Evolutionary conservation across 208 protist genomes (phyloP).

Genomic region (Leishmania gerbilli): DNA sequence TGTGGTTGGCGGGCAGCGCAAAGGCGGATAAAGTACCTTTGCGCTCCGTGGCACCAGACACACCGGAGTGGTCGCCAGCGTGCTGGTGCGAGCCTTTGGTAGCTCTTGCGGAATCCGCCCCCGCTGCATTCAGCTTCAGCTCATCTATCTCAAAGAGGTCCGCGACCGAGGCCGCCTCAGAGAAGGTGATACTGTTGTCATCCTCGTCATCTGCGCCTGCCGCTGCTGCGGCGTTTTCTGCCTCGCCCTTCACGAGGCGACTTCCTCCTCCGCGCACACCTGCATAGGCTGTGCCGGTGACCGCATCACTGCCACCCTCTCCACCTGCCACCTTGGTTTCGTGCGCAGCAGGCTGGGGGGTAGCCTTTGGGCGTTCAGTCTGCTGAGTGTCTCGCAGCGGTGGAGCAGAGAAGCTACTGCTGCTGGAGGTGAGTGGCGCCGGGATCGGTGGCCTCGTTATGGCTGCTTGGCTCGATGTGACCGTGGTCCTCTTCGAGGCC

Average conservation of each 20-base stretch:
- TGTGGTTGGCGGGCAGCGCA: background rate
- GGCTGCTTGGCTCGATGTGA: background rate
- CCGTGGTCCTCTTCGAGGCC: background rate
- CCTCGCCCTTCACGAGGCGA: background rate
- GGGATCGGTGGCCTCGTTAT: background rate
- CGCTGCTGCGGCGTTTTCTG: background rate
- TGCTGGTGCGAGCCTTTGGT: background rate
- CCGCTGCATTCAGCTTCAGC: background rate
- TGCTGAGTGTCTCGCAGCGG: background rate
- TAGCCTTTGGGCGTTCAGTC: background rate
- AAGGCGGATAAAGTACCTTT: background rate
- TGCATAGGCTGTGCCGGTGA: background rate
- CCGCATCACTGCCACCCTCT: background rate
- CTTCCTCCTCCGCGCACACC: background rate
- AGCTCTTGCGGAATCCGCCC: background rate
- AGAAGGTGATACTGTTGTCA: constrained; percentile 28
- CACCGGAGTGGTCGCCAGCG: background rate
- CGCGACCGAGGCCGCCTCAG: constrained; percentile 1
- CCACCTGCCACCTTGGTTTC: background rate
- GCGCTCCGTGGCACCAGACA: background rate
- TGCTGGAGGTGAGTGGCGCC: background rate
- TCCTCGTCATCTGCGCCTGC: background rate
- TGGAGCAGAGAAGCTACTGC: background rate
- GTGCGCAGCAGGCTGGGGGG: background rate
- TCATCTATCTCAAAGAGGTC: constrained; percentile 24